Base-by-base conservation (phyloP, 768 basidiomycete species). In the Boletellus emodensis region DNA sequence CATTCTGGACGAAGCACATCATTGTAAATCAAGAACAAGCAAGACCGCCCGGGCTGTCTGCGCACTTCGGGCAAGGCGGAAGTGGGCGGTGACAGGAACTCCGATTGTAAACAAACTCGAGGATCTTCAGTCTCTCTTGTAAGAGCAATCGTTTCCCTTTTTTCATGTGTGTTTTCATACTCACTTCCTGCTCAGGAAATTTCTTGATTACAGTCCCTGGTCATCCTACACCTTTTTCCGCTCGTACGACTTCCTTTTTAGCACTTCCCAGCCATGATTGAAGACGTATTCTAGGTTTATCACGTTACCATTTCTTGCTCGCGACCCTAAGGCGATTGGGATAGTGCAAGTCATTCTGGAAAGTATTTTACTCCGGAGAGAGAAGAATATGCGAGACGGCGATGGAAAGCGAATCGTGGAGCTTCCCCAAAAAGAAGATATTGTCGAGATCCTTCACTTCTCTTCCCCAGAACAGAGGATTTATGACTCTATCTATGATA, bases 261-360 rank as follows among this genome's bases (percentile, higher is more conserved):
- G 18, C 11, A 8, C 9, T 11, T 6, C 6, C 41, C 35, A 14
- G 40, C 9, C n/a, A 10, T 10, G 4, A 41, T 46, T 60, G 40
- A 51, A 59, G 20, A 28, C 4, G 18, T 44, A 4, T 52, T 34
- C 24, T 52, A 92, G 90, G 18, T 94, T 95, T 61, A 90, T 96
- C 52, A 94, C 90, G 0, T 69, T 93, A 4, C 95, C 95, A 9
- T 98, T 97, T 72, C 77, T 94, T 48, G 87, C 85, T 40, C 86
- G 84, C 34, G 94, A 97, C 65, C 83, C 90, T 0, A 94, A 93
- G 62, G 94, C 92, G 0, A 87, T 97, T 42, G 92, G 95, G 60
- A 85, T 97, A 39, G 93, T 97, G 0, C 94, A 97, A 69, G 87
- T 94, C 50, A 94, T 97, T 52, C 75, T 97, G 15, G 92, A 95